Conservation (phyloP, 306 rosid genomes). For the Luffa aegyptiaca region DNA sequence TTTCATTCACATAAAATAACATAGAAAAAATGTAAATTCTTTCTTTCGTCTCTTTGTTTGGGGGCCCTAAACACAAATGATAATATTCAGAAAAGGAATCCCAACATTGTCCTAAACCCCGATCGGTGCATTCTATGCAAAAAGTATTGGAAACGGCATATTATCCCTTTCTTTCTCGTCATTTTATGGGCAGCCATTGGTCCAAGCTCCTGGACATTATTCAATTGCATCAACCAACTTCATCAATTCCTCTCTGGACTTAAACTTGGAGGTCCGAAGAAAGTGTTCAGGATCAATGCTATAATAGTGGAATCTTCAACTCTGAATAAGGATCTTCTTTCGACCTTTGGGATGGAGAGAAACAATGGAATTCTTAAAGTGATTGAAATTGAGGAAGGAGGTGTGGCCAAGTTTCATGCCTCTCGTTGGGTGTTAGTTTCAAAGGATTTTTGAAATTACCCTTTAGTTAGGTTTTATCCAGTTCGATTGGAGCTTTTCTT, state of each 20-base stretch:
- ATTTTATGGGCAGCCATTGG: background rate
- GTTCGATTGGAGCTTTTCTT: no score
- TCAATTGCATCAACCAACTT: background rate
- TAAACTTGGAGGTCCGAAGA: background rate
- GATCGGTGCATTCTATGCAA: background rate
- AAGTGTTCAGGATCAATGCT: background rate
- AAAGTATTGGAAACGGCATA: background rate
- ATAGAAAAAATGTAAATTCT: no score
- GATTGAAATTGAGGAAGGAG: background rate
- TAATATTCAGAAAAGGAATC: background rate
- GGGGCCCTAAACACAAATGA: background rate
- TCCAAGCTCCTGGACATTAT: background rate
- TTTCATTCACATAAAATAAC: no score
- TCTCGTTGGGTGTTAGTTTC: no score
- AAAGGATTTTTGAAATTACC: no score
- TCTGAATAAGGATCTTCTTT: background rate
- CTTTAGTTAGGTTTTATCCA: no score
- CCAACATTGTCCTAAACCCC: background rate
- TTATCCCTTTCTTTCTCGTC: background rate
- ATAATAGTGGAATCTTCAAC: background rate
- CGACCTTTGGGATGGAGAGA: background rate
- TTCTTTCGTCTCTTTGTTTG: background rate
- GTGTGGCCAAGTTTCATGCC: background rate
- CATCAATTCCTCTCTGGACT: background rate
- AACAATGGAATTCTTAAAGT: background rate